Evolutionary conservation across 202 grass and related monocot genomes (phyloP).

Genomic region (Saccharum hybrid): DNA sequence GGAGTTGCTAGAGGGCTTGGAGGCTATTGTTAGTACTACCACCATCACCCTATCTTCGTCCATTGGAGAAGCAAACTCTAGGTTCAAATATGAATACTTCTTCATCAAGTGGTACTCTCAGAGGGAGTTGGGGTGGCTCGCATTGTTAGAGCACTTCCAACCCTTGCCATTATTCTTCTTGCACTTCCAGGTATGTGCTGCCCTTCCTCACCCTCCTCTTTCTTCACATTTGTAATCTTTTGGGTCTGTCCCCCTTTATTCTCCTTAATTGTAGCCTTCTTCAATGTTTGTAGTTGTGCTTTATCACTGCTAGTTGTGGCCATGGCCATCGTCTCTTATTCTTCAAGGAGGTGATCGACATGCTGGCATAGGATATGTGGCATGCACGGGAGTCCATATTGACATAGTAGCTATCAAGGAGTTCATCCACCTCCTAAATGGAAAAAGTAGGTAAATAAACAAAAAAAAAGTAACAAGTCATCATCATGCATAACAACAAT

Average conservation of each 20-base stretch:
- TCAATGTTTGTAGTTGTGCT: too few species aligned
- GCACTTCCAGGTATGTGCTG: constrained; percentile 24
- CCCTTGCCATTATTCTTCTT: constrained; percentile 71
- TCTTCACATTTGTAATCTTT: neutral
- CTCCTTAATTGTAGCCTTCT: too few species aligned
- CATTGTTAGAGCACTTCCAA: neutral
- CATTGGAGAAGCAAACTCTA: too few species aligned
- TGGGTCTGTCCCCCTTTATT: too few species aligned
- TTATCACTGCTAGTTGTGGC: too few species aligned
- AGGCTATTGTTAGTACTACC: neutral
- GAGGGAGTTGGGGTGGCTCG: constrained; percentile 45
- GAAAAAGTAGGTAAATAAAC: neutral
- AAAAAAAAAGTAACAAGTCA: neutral
- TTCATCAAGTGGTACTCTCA: constrained; percentile 48
- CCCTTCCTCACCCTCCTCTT: neutral
- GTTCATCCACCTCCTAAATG: constrained; percentile 35
- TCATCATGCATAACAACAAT: neutral
- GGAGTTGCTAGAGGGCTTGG: neutral
- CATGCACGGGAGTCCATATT: neutral
- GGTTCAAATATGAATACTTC: constrained; percentile 8
- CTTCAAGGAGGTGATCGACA: neutral
- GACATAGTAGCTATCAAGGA: constrained; percentile 35
- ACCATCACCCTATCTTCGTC: neutral
- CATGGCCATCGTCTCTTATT: too few species aligned
- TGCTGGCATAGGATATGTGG: constrained; percentile 29